These are phyloP conservation scores for Didymella lethalis DNA, from an alignment of 2,329 filamentous ascomycete species.

Conservation along the genomic window DNA sequence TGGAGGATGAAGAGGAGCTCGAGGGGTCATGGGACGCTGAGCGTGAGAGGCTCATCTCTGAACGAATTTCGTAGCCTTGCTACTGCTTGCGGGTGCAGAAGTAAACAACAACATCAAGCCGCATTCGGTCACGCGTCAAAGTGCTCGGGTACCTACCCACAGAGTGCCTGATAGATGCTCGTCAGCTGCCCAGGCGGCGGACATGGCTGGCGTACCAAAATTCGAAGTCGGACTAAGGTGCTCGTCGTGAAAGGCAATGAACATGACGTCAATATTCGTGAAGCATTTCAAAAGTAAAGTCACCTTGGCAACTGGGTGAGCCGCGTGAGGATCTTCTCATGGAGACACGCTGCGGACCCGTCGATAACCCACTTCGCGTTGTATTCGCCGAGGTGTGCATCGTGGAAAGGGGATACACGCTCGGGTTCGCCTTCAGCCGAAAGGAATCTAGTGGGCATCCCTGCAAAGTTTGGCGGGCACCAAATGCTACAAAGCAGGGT, in stretches of 20 bases:
- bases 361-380: not conserved
- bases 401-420: conserved; percentile 2
- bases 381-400: conserved; percentile 1
- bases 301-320: conserved; percentile 4
- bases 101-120: not conserved
- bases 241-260: not conserved
- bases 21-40: conserved; percentile 27
- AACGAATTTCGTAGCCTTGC: conserved; percentile 15
- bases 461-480: conserved; percentile 5
- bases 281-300: not conserved
- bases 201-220: not conserved
- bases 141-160: not conserved
- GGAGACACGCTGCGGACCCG: conserved; percentile 1
- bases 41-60: conserved; percentile 34
- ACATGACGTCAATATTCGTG: conserved; percentile 6
- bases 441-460: conserved; percentile 2
- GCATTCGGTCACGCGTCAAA: not conserved
- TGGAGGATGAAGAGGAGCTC: conserved; percentile 39
- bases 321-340: conserved; percentile 6
- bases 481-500: not conserved
- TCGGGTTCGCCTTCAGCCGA: not conserved
- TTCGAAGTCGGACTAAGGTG: not conserved
- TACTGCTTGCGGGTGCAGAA: not conserved
- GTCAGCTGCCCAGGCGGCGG: conserved; percentile 2
- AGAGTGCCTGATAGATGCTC: not conserved